Conservation (phyloP, 2,329 filamentous ascomycete species). For the Hypoxylon sp. region DNA sequence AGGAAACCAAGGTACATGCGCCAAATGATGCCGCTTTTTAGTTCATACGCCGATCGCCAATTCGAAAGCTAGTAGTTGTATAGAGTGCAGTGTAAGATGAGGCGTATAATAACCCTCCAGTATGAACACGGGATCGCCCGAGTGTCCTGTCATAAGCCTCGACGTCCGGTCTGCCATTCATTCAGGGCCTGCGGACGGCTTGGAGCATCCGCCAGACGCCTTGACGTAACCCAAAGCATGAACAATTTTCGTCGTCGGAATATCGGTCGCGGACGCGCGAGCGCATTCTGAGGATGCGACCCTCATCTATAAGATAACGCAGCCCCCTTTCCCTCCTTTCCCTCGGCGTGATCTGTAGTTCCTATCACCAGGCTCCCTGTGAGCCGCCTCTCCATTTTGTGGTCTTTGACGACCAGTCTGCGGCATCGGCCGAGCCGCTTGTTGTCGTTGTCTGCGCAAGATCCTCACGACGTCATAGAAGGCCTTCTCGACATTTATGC, state of each 20-base stretch:
- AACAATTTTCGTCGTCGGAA: slow-evolving; percentile 42
- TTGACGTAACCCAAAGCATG: slow-evolving; percentile 38
- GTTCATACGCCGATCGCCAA: slow-evolving; percentile 59
- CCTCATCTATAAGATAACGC: slow-evolving; percentile 58
- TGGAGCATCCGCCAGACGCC: slow-evolving; percentile 19
- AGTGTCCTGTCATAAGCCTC: slow-evolving; percentile 30
- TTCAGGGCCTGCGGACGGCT: slow-evolving; percentile 7
- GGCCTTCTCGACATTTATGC: slow-evolving; percentile 97
- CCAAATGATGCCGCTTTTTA: slow-evolving; percentile 53
- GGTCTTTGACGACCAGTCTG: slow-evolving; percentile 42
- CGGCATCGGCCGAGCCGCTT: slow-evolving; percentile 57
- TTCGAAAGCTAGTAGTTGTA: slow-evolving; percentile 52
- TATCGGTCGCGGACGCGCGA: slow-evolving; percentile 43
- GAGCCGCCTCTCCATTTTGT: slow-evolving; percentile 45
- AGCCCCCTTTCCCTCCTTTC: slow-evolving; percentile 49
- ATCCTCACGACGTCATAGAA: slow-evolving; percentile 98
- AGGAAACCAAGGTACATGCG: slow-evolving; percentile 50
- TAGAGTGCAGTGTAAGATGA: slow-evolving; percentile 49
- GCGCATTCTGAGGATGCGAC: slow-evolving; percentile 35
- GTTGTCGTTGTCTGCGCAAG: slow-evolving; percentile 83
- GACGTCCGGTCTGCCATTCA: slow-evolving; percentile 34
- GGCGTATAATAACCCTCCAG: slow-evolving; percentile 45
- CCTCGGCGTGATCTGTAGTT: slow-evolving; percentile 51
- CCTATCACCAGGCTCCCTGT: slow-evolving; percentile 38
- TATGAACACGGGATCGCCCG: slow-evolving; percentile 45